Conservation (phyloP, 129 eudicot species). For the Arctium minus region DNA sequence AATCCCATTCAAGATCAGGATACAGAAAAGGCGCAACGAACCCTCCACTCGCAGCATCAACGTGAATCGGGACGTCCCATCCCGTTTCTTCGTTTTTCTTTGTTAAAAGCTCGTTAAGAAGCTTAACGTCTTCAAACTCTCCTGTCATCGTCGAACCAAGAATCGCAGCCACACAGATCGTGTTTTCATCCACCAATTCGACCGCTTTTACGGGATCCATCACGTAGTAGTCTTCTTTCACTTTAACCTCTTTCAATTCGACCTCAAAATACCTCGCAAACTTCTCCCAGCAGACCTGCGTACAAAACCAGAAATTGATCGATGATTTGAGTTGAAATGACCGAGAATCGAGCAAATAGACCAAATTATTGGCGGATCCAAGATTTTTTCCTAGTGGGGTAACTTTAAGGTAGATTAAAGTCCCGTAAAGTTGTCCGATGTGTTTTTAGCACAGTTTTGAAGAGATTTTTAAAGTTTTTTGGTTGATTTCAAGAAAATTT, state of each 20-base stretch:
- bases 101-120: constrained; percentile 53
- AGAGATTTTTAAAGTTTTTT: too few relatives aligned
- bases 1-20: constrained; percentile 79
- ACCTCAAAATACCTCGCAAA: constrained; percentile 82
- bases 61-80: constrained; percentile 79
- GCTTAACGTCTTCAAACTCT: constrained; percentile 81
- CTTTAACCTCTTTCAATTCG: constrained; percentile 64
- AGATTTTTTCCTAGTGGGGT: too few relatives aligned
- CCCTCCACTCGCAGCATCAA: constrained; percentile 94
- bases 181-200: constrained; percentile 83
- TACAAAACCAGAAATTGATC: not conserved
- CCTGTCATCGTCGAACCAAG: constrained; percentile 78
- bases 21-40: constrained; percentile 74
- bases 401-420: too few relatives aligned
- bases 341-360: not conserved
- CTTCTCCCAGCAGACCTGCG: constrained; percentile 81
- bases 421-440: too few relatives aligned
- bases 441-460: too few relatives aligned
- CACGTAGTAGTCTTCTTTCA: constrained; percentile 59
- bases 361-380: too few relatives aligned
- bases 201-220: constrained; percentile 78
- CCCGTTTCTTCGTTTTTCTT: constrained; percentile 62
- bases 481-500: too few relatives aligned
- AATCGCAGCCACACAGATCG: constrained; percentile 74
- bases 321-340: not conserved